Evolutionary conservation across 1,284 basidiomycete species (phyloP), one percentile per base, ranked within the genome.

Genomic region (Ceratobasidium sp.): DNA sequence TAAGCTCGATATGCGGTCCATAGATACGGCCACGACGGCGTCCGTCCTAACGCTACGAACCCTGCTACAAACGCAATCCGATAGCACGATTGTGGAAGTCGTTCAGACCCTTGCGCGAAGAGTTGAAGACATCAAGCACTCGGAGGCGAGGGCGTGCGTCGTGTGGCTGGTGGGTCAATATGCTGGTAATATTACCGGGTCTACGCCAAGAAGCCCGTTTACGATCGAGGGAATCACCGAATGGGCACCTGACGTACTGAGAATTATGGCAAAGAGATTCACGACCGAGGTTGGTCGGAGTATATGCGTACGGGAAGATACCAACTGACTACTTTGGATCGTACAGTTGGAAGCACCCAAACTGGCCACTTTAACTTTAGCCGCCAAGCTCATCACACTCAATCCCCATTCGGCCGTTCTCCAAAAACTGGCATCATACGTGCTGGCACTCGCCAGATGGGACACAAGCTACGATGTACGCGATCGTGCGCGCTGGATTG

Each of bases 91-190:
- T 66, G 71, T 77, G 1, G 60, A 77, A 16, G 71, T 96, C 70
- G 88, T 95, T 9, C 83, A 86, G 0, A 84, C 87, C 36, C 84
- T 97, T 4, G 89, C 90, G 0, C 81, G 84, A 59, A 81, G 85
- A 33, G 83, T 95, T 42, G 90, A 92, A 66, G 87, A 87, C 58
- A 91, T 98, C 56, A 83, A 80, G 14, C 89, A 93, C 74, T 81
- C 89, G 0, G 83, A 85, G 71, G 93, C 95, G 0, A 81, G 91
- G 25, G 91, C 93, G 0, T 94, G 90, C 73, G 86, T 96, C 0
- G 79, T 93, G 44, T 95, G 93, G 93, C 83, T 97, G 0, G 92
- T 93, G 0, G 95, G 95, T 0, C 92, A 95, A 76, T 93, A 91
- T 76, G 83, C 89, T 2, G 80, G 80, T 7, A 73, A 77, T 1